Base-by-base conservation (phyloP, 2,329 filamentous ascomycete species). In the Myriosclerotinia scirpicola region DNA sequence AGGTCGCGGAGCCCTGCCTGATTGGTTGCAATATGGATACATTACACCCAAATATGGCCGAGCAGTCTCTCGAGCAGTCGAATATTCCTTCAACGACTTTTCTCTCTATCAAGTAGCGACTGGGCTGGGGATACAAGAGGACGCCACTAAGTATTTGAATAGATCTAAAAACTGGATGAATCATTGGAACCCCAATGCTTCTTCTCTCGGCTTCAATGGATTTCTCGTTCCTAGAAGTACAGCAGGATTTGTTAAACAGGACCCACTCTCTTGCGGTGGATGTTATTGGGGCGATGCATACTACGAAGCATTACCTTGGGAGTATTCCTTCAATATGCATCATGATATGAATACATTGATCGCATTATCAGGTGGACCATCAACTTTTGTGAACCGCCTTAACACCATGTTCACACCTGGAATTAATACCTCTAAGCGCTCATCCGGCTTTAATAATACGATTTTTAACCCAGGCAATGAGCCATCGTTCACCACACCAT, bases 11-110 rank as follows among this genome's bases (percentile, higher is more conserved):
- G 89, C 88, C 0, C 79, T 92, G 11, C 84, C 87, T 0, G 88
- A 91, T 77, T 92, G 89, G 89, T 77, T 87, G 1, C 71, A 81
- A 20, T 80, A 83, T 59, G 87, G 88, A 6, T 91, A 84, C 75
- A 89, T 92, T 69, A 90, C 88, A 1, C 84, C 85, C 0, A 80
- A 76, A 9, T 90, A 83, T 71, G 81, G 80, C 0, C 82, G 89
- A 20, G 86, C 87, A 0, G 87, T 90, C 2, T 87, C 83, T 38
- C 80, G 88, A 7, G 86, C 87, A 0, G 83, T 90, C 0, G 89
- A 91, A 74, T 91, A 91, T 73, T 81, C 87, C 0, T 81, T 82
- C 54, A 91, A 92, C 73, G 89, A 92, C 75, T 92, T 91, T 71
- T 82, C 81, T 0, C 78, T 92, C 3, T 84, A 86, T 67, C 85